Evolutionary conservation across 2,329 filamentous ascomycete genomes (phyloP), one percentile per base, ranked within the genome.

Genomic region (Fusarium sp.): DNA sequence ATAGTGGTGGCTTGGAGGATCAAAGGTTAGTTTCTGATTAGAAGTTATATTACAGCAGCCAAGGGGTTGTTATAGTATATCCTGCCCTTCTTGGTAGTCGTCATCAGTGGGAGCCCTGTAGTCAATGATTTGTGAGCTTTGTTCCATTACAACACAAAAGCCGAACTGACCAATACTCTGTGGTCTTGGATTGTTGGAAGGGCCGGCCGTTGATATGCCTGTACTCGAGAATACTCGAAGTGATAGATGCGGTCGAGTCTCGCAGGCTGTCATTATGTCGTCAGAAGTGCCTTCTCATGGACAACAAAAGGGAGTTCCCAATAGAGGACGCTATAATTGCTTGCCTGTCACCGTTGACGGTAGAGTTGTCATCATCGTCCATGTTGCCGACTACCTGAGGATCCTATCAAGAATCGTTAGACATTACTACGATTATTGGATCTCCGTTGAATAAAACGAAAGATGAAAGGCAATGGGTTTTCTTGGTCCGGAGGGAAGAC

Each of bases 181-280:
- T 76, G 2, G 76, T 74, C 21, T 66, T 50, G 20, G 59, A 73
- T 8, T 64, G 53, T 31, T 77, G 72, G 44, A 72, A 78, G 1
- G 68, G 67, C 8, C 75, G 69, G 29, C 74, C 72, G 10, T 79
- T 68, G 20, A 78, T 62, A n/a, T 54, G 63, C 33, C 75, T 73
- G 38, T 77, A 77, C 31, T 75, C 58, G 20, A 74, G 70, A 35
- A 73, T 71, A 16, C 63, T 70, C 2, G 70, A 72, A 10, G 58
- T 53, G 18, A 68, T 50, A 12, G 70, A 69, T 2, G 62, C 48
- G 3, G 59, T 61, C 10, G 57, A 69, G 20, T 62, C 67, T 18
- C 62, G 55, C 5, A 66, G 23, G 23, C 70, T 72, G 18, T 6
- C 10, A 18, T 33, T 16, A 1, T n/a, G n/a, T 5, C 3, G 23